Base-by-base conservation (phyloP, 805 yeast species). In the Candida adriatica region DNA sequence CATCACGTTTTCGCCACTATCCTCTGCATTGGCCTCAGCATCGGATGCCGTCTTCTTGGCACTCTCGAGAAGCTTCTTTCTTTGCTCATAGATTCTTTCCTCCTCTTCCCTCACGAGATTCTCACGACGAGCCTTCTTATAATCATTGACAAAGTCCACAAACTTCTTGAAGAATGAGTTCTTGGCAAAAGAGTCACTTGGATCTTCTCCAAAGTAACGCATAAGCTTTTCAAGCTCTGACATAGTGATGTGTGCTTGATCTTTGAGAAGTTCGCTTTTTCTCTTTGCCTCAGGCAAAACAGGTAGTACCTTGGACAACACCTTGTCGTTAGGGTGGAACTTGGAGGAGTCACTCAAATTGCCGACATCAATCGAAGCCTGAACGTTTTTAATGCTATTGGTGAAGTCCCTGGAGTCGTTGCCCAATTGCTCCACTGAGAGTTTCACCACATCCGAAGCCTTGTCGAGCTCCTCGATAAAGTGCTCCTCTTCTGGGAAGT, bases 191-290 rank as follows among this genome's bases (percentile, higher is more conserved):
- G 66, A 69, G 33, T 69, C 72, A 4, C 49, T 39, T 2, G 73
- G 70, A 45, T 75, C 76, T 51, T 82, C 94, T 7, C 90, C 94
- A 49, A 75, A 82, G 51, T 73, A 78, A 33, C 62, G 61, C 84
- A 82, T 75, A 35, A 78, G 50, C 33, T 70, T 67, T 18, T 73
- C 73, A 39, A 79, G 69, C 28, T 68, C 74, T 17, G 60, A 59
- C 37, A 70, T 56, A 0, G 83, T 73, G 29, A 60, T 58, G 16
- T 58, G 59, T 7, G 74, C 61, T 42, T 75, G 82, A 30, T 62
- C 71, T 18, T 59, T 48, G 33, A 82, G 56, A 18, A 70, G 43
- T 11, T 68, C 71, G 24, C 71, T 65, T 49, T 70, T 69, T 26
- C 67, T 60, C 42, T 66, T 68, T 0, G 83, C 82, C 40, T 69